These are phyloP conservation scores for Cyclotella baltica DNA, from an alignment of 108 stramenopile species.

Conservation along the genomic window DNA sequence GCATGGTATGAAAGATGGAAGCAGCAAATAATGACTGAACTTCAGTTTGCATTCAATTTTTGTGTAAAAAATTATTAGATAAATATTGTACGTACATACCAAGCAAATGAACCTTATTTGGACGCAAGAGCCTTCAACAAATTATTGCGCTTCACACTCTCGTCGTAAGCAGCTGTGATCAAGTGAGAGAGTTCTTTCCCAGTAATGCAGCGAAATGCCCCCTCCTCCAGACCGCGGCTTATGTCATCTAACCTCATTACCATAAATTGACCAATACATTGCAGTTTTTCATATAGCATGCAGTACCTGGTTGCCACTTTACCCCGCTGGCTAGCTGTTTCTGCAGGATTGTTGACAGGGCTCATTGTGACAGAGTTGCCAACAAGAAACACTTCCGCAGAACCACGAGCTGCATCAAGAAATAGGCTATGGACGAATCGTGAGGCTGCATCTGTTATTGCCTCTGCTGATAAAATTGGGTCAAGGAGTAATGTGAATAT, in stretches of 20 bases:
- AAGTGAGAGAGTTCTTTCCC: slow-evolving; percentile 68
- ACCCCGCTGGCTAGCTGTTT: slow-evolving; percentile 15
- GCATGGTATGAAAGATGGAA: no score
- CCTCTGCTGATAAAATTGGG: slow-evolving; percentile 58
- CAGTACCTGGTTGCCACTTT: slow-evolving; percentile 38
- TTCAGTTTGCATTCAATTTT: no score
- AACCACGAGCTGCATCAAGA: slow-evolving; percentile 56
- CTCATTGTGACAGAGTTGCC: slow-evolving; percentile 5
- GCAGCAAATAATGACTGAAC: no score
- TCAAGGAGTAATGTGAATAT: slow-evolving; percentile 68
- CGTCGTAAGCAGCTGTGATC: slow-evolving; percentile 63
- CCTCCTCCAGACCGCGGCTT: slow-evolving; percentile 59
- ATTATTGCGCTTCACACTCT: slow-evolving; percentile 44
- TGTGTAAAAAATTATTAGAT: no score
- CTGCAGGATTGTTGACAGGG: slow-evolving; percentile 25
- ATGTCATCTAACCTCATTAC: slow-evolving; percentile 69
- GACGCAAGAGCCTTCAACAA: slow-evolving; percentile 47
- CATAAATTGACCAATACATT: slow-evolving; percentile 72
- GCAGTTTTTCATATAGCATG: slow-evolving; percentile 60
- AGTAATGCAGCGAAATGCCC: slow-evolving; percentile 71
- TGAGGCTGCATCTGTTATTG: slow-evolving; percentile 64
- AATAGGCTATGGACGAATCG: slow-evolving; percentile 74
- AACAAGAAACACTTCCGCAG: slow-evolving; percentile 38
- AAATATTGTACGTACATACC: no score
- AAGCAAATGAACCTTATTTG: slow-evolving; percentile 8